Conservation (phyloP, 2,329 filamentous ascomycete genomes). For the Ophiostoma perfectum region DNA sequence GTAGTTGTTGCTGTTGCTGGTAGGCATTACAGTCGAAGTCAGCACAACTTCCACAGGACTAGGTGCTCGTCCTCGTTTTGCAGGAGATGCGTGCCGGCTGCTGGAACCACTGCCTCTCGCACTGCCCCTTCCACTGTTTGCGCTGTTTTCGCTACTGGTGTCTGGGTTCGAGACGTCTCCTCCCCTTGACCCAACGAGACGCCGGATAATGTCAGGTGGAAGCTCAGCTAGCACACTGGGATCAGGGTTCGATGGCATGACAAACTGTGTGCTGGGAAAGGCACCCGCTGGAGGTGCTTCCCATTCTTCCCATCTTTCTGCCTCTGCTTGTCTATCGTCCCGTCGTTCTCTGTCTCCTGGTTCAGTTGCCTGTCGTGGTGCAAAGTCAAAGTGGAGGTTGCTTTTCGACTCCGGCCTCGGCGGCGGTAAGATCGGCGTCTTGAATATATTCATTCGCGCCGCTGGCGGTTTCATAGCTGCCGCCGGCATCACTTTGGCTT, state of each 20-base stretch:
- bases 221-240: constrained; percentile 76
- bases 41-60: constrained; percentile 18
- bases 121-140: background rate
- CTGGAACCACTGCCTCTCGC: background rate
- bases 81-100: constrained; percentile 28
- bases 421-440: constrained; percentile 1
- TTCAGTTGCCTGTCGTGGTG: background rate
- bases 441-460: constrained; percentile 14
- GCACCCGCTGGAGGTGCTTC: background rate
- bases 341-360: background rate
- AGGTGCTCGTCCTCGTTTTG: constrained; percentile 34
- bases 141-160: constrained; percentile 21
- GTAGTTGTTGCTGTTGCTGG: background rate
- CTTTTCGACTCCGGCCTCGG: background rate
- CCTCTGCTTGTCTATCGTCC: background rate
- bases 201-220: constrained; percentile 74
- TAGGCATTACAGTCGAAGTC: background rate
- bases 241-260: constrained; percentile 79
- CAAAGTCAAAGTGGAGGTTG: background rate
- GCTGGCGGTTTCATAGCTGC: constrained; percentile 8
- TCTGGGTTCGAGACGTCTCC: constrained; percentile 3
- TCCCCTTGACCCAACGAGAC: constrained; percentile 55
- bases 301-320: background rate
- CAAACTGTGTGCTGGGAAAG: constrained; percentile 76
- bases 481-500: background rate